phyloP scores from a whole-genome alignment of 768 basidiomycete genomes.

The Russula griseocarnosa region DNA sequence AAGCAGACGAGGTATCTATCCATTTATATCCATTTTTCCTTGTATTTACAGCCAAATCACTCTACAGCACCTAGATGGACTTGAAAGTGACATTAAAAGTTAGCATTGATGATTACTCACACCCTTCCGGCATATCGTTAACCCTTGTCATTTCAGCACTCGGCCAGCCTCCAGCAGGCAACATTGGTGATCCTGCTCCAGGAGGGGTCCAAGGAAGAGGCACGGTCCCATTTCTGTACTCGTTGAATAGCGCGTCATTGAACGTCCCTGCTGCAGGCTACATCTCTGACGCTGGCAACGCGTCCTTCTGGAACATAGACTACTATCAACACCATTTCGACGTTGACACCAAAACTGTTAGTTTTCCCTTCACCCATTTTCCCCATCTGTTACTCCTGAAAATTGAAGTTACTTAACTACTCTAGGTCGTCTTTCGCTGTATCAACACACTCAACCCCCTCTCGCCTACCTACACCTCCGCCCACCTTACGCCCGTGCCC shows the following conservation, averaged over 20 bases:
- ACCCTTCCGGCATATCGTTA: neutral
- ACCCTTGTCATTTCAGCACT: constrained; percentile 5
- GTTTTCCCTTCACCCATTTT: constrained; percentile 20
- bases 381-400: neutral
- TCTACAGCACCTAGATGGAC: constrained; percentile 51
- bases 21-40: neutral
- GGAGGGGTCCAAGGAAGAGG: constrained; percentile 21
- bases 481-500: constrained; percentile 57
- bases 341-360: constrained; percentile 72
- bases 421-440: constrained; percentile 69
- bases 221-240: neutral
- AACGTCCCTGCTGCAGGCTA: constrained; percentile 47
- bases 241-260: neutral
- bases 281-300: constrained; percentile 49
- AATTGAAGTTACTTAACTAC: neutral
- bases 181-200: neutral
- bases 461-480: constrained; percentile 57
- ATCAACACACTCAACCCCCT: constrained; percentile 76
- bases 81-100: constrained; percentile 12
- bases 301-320: constrained; percentile 68
- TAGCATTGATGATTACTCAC: neutral
- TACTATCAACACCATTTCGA: constrained; percentile 89
- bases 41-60: neutral
- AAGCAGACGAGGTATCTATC: constrained; percentile 58
- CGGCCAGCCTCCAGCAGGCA: constrained; percentile 17